Evolutionary conservation across 2,329 filamentous ascomycete species (phyloP).

Genomic region (Claviceps sp.): DNA sequence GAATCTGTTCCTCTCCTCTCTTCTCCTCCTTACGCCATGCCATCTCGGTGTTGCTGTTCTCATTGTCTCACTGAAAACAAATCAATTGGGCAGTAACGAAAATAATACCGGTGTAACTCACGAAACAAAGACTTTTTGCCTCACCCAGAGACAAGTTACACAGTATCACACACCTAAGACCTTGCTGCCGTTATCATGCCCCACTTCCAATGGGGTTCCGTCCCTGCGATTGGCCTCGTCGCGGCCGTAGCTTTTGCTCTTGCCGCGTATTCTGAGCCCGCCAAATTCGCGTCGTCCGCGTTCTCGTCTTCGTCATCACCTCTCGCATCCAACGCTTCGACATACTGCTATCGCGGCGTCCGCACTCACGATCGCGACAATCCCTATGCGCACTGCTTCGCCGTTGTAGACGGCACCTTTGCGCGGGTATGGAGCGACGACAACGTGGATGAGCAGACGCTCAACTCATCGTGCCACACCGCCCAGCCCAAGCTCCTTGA

Average conservation of each 20-base stretch:
- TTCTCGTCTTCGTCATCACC: not conserved
- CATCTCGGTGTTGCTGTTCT: too few species aligned
- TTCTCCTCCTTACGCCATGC: too few species aligned
- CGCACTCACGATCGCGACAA: constrained; percentile 22
- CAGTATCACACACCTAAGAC: too few species aligned
- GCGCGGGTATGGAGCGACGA: constrained; percentile 29
- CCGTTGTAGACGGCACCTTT: constrained; percentile 38
- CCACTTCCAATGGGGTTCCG: constrained; percentile 16
- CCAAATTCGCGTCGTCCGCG: constrained; percentile 7
- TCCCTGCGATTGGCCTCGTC: constrained; percentile 14
- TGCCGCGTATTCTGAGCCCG: constrained; percentile 16
- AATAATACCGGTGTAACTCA: too few species aligned
- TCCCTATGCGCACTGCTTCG: constrained; percentile 39
- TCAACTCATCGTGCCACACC: not conserved
- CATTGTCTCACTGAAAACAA: too few species aligned
- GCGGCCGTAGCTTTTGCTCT: constrained; percentile 19
- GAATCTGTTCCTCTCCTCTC: too few species aligned
- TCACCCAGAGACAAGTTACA: too few species aligned
- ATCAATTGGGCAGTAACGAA: too few species aligned
- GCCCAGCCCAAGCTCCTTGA: constrained; percentile 1
- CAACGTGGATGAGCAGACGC: constrained; percentile 12
- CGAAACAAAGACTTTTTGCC: too few species aligned
- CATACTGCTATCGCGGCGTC: constrained; percentile 27
- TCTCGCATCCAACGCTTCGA: constrained; percentile 7
- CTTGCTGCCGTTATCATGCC: not conserved